These are phyloP conservation scores for Cystofilobasidium bisporidii DNA, from an alignment of 768 basidiomycete species.

Conservation along the genomic window DNA sequence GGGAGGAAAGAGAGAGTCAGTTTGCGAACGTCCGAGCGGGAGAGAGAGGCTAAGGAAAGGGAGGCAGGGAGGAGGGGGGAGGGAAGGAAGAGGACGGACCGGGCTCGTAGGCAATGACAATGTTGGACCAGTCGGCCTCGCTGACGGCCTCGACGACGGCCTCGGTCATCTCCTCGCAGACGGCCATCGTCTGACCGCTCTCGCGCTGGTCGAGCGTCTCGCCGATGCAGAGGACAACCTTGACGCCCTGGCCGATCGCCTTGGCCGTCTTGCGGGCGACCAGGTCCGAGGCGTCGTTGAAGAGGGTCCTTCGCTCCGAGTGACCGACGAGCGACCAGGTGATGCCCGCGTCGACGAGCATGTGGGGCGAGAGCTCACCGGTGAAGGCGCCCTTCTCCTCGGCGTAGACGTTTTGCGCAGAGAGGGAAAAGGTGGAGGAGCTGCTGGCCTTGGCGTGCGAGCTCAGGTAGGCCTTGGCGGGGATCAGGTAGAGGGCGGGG, in stretches of 20 bases:
- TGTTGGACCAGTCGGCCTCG: conserved; percentile 66
- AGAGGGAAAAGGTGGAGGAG: conserved; percentile 49
- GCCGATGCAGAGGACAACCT: conserved; percentile 90
- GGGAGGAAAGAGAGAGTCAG: no score
- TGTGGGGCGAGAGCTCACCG: conserved; percentile 84
- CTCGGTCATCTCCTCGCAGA: conserved; percentile 72
- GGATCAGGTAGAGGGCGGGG: conserved; percentile 75
- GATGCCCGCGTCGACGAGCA: conserved; percentile 75
- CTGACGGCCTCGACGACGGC: conserved; percentile 58
- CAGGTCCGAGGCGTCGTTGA: conserved; percentile 68
- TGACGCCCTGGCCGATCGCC: conserved; percentile 63
- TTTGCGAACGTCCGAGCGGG: no score
- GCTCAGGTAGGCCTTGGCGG: conserved; percentile 48
- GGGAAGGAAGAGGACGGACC: conserved; percentile 34
- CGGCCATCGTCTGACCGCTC: conserved; percentile 59
- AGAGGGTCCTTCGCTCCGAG: conserved; percentile 88
- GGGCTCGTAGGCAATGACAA: conserved; percentile 93
- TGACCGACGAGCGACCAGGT: conserved; percentile 93
- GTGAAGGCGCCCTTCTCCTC: conserved; percentile 84
- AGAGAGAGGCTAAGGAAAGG: no score
- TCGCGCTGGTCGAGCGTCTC: conserved; percentile 88
- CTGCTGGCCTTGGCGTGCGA: conserved; percentile 38
- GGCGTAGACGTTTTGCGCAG: conserved; percentile 86
- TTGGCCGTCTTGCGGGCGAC: conserved; percentile 81
- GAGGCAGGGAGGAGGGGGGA: background rate